Conservation (phyloP, 1,284 basidiomycete species). For the Apiotrichum sp. region DNA sequence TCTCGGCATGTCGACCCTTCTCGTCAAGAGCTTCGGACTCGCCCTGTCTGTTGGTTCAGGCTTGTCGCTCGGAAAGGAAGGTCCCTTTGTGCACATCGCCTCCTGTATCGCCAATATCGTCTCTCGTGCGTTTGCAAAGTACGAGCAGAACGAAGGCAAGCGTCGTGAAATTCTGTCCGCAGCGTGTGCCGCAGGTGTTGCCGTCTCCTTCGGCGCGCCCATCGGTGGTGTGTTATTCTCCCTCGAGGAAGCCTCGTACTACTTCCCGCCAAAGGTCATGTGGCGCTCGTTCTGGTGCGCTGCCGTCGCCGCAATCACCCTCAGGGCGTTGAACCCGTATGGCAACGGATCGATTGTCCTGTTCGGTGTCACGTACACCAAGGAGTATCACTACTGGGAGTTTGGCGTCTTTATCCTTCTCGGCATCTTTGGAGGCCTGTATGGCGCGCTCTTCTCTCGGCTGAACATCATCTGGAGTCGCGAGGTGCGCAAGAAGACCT, state of each 20-base stretch:
- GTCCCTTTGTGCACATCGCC: slow-evolving; percentile 94
- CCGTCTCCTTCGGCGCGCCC: slow-evolving; percentile 74
- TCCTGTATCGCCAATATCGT: slow-evolving; percentile 92
- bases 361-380: slow-evolving; percentile 44
- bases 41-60: slow-evolving; percentile 88
- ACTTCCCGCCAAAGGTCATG: slow-evolving; percentile 90
- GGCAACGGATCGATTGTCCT: slow-evolving; percentile 53
- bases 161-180: slow-evolving; percentile 86
- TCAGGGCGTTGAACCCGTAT: slow-evolving; percentile 87
- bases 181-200: slow-evolving; percentile 64
- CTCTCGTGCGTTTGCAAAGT: slow-evolving; percentile 77
- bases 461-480: slow-evolving; percentile 85
- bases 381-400: slow-evolving; percentile 46
- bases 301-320: slow-evolving; percentile 82
- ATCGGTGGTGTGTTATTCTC: slow-evolving; percentile 91
- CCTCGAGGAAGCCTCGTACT: slow-evolving; percentile 89
- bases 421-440: slow-evolving; percentile 83
- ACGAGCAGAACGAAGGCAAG: slow-evolving; percentile 94
- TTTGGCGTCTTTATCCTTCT: slow-evolving; percentile 70
- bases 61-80: slow-evolving; percentile 84
- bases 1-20: slow-evolving; percentile 79
- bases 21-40: slow-evolving; percentile 85
- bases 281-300: slow-evolving; percentile 93
- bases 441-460: slow-evolving; percentile 82
- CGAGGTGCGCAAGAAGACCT: slow-evolving; percentile 70